These are phyloP conservation scores for Epichloe coenophiala DNA, from an alignment of 2,329 filamentous ascomycete genomes.

Conservation along the genomic window DNA sequence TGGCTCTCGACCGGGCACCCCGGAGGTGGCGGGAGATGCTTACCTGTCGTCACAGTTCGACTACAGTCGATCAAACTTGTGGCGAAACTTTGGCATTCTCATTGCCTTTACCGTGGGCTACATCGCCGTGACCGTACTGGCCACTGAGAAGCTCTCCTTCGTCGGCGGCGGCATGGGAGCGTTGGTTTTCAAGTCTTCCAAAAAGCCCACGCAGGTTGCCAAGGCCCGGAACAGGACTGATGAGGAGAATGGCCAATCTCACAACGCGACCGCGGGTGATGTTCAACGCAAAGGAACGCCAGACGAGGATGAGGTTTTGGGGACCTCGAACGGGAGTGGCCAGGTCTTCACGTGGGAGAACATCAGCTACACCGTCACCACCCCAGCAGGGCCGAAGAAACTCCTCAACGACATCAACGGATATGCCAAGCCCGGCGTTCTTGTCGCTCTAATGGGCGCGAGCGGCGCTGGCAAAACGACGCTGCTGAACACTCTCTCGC, in stretches of 20 bases:
- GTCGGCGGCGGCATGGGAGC: constrained; percentile 50
- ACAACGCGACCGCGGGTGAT: not conserved
- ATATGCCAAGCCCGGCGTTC: constrained; percentile 5
- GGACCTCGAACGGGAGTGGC: constrained; percentile 40
- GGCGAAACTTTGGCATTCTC: constrained; percentile 63
- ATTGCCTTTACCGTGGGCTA: constrained; percentile 62
- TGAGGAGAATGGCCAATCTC: constrained; percentile 8
- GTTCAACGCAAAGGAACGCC: constrained; percentile 2
- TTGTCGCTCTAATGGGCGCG: constrained; percentile 6
- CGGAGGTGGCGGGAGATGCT: constrained; percentile 38
- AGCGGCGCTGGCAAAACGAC: constrained; percentile 7
- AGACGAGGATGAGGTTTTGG: constrained; percentile 22
- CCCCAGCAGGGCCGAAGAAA: constrained; percentile 12
- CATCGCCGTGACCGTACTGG: constrained; percentile 54
- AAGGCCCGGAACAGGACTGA: constrained; percentile 4
- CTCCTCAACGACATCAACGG: constrained; percentile 11
- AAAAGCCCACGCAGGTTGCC: constrained; percentile 7
- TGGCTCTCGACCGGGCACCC: constrained; percentile 32
- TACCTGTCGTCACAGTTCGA: constrained; percentile 34
- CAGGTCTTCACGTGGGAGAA: constrained; percentile 57
- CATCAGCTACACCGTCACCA: constrained; percentile 55
- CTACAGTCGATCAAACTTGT: constrained; percentile 42
- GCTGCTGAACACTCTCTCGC: constrained; percentile 5
- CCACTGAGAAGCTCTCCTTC: constrained; percentile 54
- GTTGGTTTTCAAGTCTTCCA: constrained; percentile 48